Base-by-base conservation (phyloP, 495 filamentous ascomycete species). In the Podospora pseudoanserina region DNA sequence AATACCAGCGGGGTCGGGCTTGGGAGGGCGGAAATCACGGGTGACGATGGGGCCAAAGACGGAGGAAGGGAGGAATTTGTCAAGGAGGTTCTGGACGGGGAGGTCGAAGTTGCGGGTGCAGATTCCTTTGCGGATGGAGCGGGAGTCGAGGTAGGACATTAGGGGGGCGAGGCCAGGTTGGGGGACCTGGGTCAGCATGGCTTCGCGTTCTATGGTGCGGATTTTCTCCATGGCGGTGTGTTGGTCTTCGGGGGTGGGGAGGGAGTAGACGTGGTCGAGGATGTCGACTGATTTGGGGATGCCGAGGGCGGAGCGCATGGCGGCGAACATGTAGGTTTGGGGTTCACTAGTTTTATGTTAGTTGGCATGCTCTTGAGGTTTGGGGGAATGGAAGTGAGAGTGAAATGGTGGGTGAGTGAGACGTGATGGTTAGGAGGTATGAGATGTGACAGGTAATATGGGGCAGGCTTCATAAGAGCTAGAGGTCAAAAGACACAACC, bases 21-120 rank as follows among this genome's bases (percentile, higher is more conserved):
- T 98, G 28, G 94, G 92, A 64, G 84, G 93, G 58, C 79, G 82
- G 83, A 91, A 94, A 55, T 93, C 92, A 6, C 94, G 83, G 0
- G 94, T 98, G 13, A 98, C 85, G 68, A 98, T 91, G 3, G 94
- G 94, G 0, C 84, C 71, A 76, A 98, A 97, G 23, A 85, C 78
- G 68, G 86, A 82, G 3, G 80, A 83, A 0, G 84, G 80, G 7
- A 97, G 83, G 75, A 92, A 92, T 28, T 90, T 95, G 26, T 80
- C 73, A 1, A 97, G 83, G 18, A 98, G 86, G 76, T 96, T 80
- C 34, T 76, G 64, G 26, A 86, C 83, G 44, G 83, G 84, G 20
- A 82, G 87, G 84, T 96, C 93, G 72, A 97, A 97, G 81, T 99
- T 99, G 73, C 95, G 84, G 5, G 95, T 99, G 80, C 94, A 97